Conservation (phyloP, 1,139 yeast species). For the Hansenula sp. region DNA sequence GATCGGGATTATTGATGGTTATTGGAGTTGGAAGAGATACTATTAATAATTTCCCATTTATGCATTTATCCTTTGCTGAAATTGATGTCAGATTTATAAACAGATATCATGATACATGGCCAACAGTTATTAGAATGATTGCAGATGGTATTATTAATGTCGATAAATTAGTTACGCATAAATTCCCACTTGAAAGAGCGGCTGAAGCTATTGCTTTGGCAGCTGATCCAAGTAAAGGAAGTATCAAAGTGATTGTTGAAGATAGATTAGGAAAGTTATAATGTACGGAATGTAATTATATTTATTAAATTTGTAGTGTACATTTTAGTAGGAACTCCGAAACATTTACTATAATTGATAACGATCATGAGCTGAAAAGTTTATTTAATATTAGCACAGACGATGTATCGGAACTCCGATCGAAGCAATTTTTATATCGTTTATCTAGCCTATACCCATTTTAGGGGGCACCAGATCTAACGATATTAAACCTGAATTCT, state of each 20-base stretch:
- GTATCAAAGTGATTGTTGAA: slow-evolving; percentile 29
- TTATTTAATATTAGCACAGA: no score
- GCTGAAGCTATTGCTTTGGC: slow-evolving; percentile 51
- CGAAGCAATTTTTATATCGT: no score
- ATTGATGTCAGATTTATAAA: slow-evolving; percentile 35
- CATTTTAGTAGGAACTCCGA: no score
- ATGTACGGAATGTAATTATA: no score
- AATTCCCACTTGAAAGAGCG: slow-evolving; percentile 68
- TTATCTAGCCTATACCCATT: no score
- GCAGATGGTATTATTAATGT: slow-evolving; percentile 58
- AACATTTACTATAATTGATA: no score
- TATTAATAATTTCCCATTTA: slow-evolving; percentile 35
- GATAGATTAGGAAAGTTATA: slow-evolving; percentile 13
- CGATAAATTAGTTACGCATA: slow-evolving; percentile 69
- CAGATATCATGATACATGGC: slow-evolving; percentile 37
- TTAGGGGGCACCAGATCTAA: no score
- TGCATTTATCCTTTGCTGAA: slow-evolving; percentile 35
- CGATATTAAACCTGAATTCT: no score
- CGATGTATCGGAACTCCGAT: no score
- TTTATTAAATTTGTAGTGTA: no score
- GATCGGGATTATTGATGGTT: slow-evolving; percentile 30
- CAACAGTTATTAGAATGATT: slow-evolving; percentile 57
- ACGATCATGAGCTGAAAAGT: no score
- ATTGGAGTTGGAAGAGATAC: slow-evolving; percentile 34
- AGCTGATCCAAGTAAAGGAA: slow-evolving; percentile 27